Base-by-base conservation (phyloP, 2,329 filamentous ascomycete genomes). In the Neobulgaria alba region DNA sequence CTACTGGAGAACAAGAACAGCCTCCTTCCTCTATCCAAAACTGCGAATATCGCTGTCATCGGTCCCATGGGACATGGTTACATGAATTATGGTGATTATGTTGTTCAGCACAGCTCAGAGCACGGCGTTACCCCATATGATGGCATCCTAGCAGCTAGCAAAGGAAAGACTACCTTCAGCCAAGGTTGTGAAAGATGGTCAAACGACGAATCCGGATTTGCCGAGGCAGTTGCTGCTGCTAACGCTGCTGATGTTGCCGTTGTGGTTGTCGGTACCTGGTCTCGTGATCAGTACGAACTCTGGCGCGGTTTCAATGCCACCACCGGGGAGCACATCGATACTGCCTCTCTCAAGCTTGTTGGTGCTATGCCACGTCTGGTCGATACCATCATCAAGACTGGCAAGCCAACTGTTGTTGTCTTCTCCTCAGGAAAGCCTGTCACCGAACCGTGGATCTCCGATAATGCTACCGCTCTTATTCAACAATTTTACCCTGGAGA, bases 401-500 rank as follows among this genome's bases (percentile, higher is more conserved):
- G 79, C 8, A 71, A 76, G 31, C 82, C 88, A 0, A 69, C 95
- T 7, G 86, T 95, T 1, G 78, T 95, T 4, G 72, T 92, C 2
- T 89, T 95, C 56, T 77, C 85, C 0, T 86, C 95, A 8, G 82
- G 82, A 33, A 87, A 85, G 56, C 82, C 82, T 3, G 64, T 87
- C 43, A 82, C 80, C 0, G 81, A 85, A 58, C 69, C 77, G 3
- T 86, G 82, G 82, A 80, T 86, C 56, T 77, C 77, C 0, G 67
- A 73, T 21, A 68, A 70, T 18, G 78, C 82, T 0, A 67, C 76
- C 0, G 80, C 79, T 0, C 68, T 87, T 0, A 64, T 86, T 0
- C 82, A 86, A 56, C 81, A 85, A 59, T 86, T 86, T 62, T 87
- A 86, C 52, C 79, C 79, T 5, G 79, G 77, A 0, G 79, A 94